Percentiles rank a stretch among this genome's conserved stretches.
Evolutionary conservation across 1,139 yeast genomes (phyloP).

Genomic region (Pichia sp.): DNA sequence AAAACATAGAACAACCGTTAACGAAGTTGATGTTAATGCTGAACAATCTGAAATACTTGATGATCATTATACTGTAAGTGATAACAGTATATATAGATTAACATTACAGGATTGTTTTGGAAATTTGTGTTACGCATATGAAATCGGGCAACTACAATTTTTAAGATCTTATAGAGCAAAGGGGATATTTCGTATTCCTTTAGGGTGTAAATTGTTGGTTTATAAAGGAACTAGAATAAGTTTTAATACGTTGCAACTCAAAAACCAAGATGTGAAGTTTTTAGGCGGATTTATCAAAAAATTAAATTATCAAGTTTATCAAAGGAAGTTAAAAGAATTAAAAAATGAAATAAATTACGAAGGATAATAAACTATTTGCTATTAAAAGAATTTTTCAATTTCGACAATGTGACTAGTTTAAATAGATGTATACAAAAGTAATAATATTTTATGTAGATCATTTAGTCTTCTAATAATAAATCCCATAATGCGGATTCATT

Average conservation of each 20-base stretch:
- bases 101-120: constrained; percentile 36
- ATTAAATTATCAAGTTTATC: constrained; percentile 28
- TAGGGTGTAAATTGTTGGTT: constrained; percentile 33
- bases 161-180: constrained; percentile 12
- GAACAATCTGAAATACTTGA: constrained; percentile 20
- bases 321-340: constrained; percentile 28
- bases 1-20: constrained; percentile 20
- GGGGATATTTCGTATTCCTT: constrained; percentile 29
- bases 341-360: constrained; percentile 22
- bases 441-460: neutral
- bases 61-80: neutral
- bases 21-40: constrained; percentile 16
- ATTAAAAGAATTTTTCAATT: neutral
- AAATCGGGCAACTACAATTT: constrained; percentile 30
- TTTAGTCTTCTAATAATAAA: constrained; percentile 35
- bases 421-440: neutral
- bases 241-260: constrained; percentile 23
- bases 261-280: constrained; percentile 23
- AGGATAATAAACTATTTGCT: constrained; percentile 7
- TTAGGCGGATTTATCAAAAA: constrained; percentile 33
- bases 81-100: constrained; percentile 29
- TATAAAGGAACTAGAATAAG: constrained; percentile 24
- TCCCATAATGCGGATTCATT: constrained; percentile 79
- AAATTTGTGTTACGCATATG: constrained; percentile 34
- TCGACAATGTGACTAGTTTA: too few relatives aligned